phyloP scores from a whole-genome alignment of 345 rosid species.

The Bruguiera gymnorhiza region DNA sequence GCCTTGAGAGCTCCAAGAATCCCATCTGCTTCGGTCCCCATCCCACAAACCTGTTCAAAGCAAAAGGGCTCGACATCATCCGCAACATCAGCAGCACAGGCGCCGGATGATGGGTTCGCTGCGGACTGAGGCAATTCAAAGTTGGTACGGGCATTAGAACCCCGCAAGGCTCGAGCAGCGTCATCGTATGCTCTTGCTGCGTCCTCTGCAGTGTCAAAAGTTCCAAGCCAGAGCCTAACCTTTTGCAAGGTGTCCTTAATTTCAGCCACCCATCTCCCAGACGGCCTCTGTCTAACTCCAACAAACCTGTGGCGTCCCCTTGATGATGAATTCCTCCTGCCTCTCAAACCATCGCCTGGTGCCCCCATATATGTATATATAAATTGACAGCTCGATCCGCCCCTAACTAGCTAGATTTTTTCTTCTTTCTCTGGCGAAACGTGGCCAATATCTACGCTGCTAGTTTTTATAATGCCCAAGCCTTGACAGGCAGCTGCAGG shows the following conservation, averaged over 20 bases:
- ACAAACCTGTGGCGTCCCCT: slow-evolving; percentile 51
- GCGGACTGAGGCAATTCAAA: slow-evolving; percentile 33
- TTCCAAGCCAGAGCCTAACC: slow-evolving; percentile 56
- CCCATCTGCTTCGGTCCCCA: slow-evolving; percentile 35
- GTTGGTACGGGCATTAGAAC: slow-evolving; percentile 49
- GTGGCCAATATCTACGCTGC: neutral
- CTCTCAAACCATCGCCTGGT: slow-evolving; percentile 12
- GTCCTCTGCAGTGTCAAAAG: slow-evolving; percentile 55
- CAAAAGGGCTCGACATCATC: slow-evolving; percentile 44
- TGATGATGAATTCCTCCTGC: slow-evolving; percentile 36
- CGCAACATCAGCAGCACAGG: neutral
- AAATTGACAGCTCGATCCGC: no score
- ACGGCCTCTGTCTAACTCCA: slow-evolving; percentile 54
- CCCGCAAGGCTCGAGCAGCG: slow-evolving; percentile 48
- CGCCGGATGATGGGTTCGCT: neutral
- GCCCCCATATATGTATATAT: slow-evolving; percentile 14
- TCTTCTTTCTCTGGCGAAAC: neutral
- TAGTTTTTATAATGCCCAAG: slow-evolving; percentile 7
- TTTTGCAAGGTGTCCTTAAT: slow-evolving; percentile 50
- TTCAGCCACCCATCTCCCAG: slow-evolving; percentile 63
- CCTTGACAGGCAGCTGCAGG: neutral
- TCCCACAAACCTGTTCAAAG: slow-evolving; percentile 41
- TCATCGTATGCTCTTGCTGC: slow-evolving; percentile 53
- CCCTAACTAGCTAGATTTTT: neutral
- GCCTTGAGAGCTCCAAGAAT: slow-evolving; percentile 50